Conservation (phyloP, 805 yeast genomes). For the Schwanniomyces sp. region DNA sequence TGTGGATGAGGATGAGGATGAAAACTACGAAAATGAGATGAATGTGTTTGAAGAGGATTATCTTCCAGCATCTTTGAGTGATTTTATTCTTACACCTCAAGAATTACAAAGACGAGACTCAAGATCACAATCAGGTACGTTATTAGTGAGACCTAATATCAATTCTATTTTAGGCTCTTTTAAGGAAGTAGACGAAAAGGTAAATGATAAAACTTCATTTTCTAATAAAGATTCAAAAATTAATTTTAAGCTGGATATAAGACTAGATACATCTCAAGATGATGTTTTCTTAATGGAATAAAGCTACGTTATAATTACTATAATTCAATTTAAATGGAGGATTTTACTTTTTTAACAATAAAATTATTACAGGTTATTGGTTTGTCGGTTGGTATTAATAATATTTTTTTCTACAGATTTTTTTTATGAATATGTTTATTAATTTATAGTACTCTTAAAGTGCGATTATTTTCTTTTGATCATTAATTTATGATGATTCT, state of each 20-base stretch:
- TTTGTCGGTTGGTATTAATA: neutral
- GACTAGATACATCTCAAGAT: conserved; percentile 13
- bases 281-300: conserved; percentile 43
- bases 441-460: neutral
- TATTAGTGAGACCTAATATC: conserved; percentile 34
- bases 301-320: neutral
- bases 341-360: neutral
- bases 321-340: neutral
- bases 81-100: conserved; percentile 72
- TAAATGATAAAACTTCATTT: neutral
- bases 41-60: conserved; percentile 64
- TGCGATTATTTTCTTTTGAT: neutral
- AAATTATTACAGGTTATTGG: neutral
- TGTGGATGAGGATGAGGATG: conserved; percentile 35
- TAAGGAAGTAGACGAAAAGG: conserved; percentile 4
- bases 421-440: neutral
- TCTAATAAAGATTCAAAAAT: neutral
- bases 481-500: neutral
- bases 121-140: conserved; percentile 49
- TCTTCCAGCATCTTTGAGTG: conserved; percentile 80
- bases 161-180: conserved; percentile 7
- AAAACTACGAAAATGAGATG: conserved; percentile 16
- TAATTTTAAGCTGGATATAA: neutral
- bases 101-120: conserved; percentile 71
- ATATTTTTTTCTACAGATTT: neutral